These are phyloP conservation scores for Leishmania major DNA, from an alignment of 208 protist species.

Conservation along the genomic window DNA sequence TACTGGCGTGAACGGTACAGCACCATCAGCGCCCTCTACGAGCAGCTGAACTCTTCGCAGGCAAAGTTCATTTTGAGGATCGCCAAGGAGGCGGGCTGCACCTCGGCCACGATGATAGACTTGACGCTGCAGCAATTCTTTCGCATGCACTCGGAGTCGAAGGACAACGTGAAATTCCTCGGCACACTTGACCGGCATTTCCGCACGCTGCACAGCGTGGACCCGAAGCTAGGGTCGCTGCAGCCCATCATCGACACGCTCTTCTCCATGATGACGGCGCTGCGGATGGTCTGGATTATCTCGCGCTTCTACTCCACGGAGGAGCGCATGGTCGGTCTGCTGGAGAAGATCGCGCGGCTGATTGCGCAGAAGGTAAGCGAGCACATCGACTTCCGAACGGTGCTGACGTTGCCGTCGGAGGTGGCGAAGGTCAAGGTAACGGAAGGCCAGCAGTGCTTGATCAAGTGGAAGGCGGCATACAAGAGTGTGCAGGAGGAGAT, in stretches of 20 bases:
- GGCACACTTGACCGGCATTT: constrained; percentile 99
- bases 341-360: constrained; percentile 97
- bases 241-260: constrained; percentile 97
- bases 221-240: constrained; percentile 79
- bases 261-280: constrained; percentile 98
- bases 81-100: constrained; percentile 90
- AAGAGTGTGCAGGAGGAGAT: constrained; percentile 96
- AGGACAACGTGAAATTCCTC: constrained; percentile 99
- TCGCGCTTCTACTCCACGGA: constrained; percentile 99
- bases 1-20: constrained; percentile 97
- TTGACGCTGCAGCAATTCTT: constrained; percentile 93
- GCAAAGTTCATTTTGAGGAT: constrained; percentile 94
- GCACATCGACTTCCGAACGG: constrained; percentile 93
- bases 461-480: constrained; percentile 96
- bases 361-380: constrained; percentile 95
- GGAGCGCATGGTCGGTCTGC: constrained; percentile 97
- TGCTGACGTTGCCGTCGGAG: constrained; percentile 78
- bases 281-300: constrained; percentile 99
- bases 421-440: constrained; percentile 84
- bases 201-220: constrained; percentile 93
- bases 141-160: constrained; percentile 97
- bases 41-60: constrained; percentile 96
- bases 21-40: constrained; percentile 95
- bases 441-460: constrained; percentile 92
- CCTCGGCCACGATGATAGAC: constrained; percentile 88